Evolutionary conservation across 371 early-diverging fungal species (phyloP), one percentile per base, ranked within the genome.

Genomic region (Gilbertella persicaria): DNA sequence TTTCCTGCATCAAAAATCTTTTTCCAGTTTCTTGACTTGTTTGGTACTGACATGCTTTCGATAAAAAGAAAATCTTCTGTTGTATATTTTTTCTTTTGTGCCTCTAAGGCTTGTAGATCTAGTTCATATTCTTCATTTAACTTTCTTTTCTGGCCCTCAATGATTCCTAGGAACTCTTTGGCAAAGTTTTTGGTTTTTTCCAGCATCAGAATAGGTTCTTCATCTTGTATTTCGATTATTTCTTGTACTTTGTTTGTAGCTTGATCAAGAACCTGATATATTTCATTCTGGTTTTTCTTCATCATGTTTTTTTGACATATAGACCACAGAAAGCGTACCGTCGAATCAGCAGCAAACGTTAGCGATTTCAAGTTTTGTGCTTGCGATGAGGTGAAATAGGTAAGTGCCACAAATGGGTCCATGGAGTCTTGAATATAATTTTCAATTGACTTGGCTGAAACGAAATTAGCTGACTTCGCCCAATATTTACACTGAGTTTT

Each of bases 361-460:
- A 55, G 40, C 19, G 55, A 55, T 33, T 47, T 10, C 40, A 55
- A 47, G 42, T n/a, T n/a, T 41, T 38, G 55, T 39, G 48, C 20
- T 55, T 47, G 47, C 9, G 41, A 30, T 40, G 55, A n/a, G 23
- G 33, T 55, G 16, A 41, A 55, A 41, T 55, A 55, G 21, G 46
- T 41, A 17, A 55, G 55, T 47, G 39, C 45, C 33, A 53, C 23
- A 53, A 53, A 37, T 23, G 45, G 40, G 29, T 45, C 40, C 40
- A 46, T 46, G 14, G 54, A 28, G 14, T 53, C 29, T 53, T 46
- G 17, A 24, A 52, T 53, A 38, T 53, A 24, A 28, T 54, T 25
- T 35, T 55, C n/a, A 42, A 47, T 55, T 36, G 56, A 55, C 19
- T 42, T 42, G 45, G 50, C 45, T 30, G 51, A 57, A 39, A 50